phyloP scores from a whole-genome alignment of 805 yeast genomes.

The Metschnikowia matae region DNA sequence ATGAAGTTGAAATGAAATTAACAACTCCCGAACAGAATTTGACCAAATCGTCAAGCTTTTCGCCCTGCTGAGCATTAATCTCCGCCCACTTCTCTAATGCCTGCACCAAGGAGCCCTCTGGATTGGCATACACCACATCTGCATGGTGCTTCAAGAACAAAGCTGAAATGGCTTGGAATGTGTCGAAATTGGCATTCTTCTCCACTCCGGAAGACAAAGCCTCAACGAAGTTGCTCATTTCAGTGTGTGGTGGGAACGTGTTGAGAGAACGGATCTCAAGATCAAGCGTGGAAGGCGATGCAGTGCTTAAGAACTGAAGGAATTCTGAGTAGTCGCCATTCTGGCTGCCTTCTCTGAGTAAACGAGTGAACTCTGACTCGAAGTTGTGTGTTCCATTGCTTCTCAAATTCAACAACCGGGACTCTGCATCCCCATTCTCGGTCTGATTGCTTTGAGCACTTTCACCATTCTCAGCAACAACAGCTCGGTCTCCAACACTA shows the following conservation, averaged over 20 bases:
- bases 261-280: slow-evolving; percentile 81
- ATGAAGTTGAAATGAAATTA: slow-evolving; percentile 41
- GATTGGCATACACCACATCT: slow-evolving; percentile 56
- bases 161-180: slow-evolving; percentile 75
- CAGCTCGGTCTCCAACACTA: slow-evolving; percentile 67
- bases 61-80: slow-evolving; percentile 38
- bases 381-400: slow-evolving; percentile 42
- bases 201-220: slow-evolving; percentile 61
- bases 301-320: slow-evolving; percentile 48
- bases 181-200: slow-evolving; percentile 61
- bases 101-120: slow-evolving; percentile 34
- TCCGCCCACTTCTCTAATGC: slow-evolving; percentile 50
- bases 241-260: slow-evolving; percentile 60
- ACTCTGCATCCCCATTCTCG: slow-evolving; percentile 24
- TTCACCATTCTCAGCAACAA: slow-evolving; percentile 38
- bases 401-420: slow-evolving; percentile 32
- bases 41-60: slow-evolving; percentile 58
- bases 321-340: slow-evolving; percentile 44
- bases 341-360: slow-evolving; percentile 51
- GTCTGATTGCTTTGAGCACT: slow-evolving; percentile 8
- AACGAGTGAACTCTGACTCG: slow-evolving; percentile 70
- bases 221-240: slow-evolving; percentile 60
- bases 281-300: slow-evolving; percentile 78
- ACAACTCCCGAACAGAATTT: slow-evolving; percentile 82
- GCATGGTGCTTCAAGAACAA: slow-evolving; percentile 77